Evolutionary conservation across 2,329 filamentous ascomycete species (phyloP).

Genomic region (Teratosphaeriaceae sp.): DNA sequence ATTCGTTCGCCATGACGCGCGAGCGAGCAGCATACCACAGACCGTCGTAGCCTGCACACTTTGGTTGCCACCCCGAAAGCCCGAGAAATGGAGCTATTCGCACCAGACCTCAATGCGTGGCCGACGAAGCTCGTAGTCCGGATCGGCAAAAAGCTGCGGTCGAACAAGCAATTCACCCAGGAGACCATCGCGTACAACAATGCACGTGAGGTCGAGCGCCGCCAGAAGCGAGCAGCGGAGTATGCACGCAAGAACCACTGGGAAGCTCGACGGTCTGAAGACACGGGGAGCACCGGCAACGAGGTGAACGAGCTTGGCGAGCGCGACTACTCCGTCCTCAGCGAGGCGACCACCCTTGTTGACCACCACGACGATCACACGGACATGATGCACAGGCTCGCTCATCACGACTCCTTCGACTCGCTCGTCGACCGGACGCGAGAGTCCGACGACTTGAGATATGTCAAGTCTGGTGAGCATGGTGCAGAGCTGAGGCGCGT

Average conservation of each 20-base stretch:
- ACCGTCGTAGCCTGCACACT: too few species aligned
- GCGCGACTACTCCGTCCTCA: conserved; percentile 25
- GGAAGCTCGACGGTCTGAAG: conserved; percentile 5
- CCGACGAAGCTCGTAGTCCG: conserved; percentile 21
- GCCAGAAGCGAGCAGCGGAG: conserved; percentile 9
- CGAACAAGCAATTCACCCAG: conserved; percentile 23
- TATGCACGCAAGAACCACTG: conserved; percentile 15
- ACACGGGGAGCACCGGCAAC: conserved; percentile 6
- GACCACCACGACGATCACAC: conserved; percentile 27
- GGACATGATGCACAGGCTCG: conserved; percentile 33
- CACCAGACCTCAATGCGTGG: conserved; percentile 23
- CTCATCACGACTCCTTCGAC: conserved; percentile 31
- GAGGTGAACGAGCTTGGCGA: conserved; percentile 29
- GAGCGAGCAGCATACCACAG: too few species aligned
- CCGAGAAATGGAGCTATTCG: conserved; percentile 22
- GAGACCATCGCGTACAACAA: conserved; percentile 20
- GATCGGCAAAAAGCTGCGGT: conserved; percentile 22
- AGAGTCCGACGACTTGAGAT: conserved; percentile 9
- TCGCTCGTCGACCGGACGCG: conserved; percentile 23
- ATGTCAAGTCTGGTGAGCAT: conserved; percentile 9
- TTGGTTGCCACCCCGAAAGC: too few species aligned
- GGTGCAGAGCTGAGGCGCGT: conserved; percentile 2
- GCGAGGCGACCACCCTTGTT: conserved; percentile 17
- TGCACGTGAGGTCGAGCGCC: conserved; percentile 15
- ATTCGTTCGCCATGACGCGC: too few species aligned